phyloP scores from a whole-genome alignment of 1,284 basidiomycete species.

The Cystobasidiaceae sp. region DNA sequence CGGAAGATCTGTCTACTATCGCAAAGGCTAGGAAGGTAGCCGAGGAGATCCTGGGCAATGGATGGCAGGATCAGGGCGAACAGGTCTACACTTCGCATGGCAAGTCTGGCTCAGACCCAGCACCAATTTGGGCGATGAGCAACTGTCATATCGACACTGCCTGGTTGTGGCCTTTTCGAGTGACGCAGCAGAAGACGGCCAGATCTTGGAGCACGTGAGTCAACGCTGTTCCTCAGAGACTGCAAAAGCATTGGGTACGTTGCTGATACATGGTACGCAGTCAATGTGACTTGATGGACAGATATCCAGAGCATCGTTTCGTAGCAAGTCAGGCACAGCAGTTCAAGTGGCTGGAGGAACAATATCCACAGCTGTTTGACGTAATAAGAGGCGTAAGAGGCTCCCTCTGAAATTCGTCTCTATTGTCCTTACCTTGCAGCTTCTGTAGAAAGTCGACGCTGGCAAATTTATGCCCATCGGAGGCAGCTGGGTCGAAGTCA shows the following conservation, averaged over 20 bases:
- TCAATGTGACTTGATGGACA: slow-evolving; percentile 87
- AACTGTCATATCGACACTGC: slow-evolving; percentile 67
- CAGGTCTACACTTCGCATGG: slow-evolving; percentile 66
- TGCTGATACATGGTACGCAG: slow-evolving; percentile 33
- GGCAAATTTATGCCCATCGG: slow-evolving; percentile 81
- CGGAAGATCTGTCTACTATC: slow-evolving; percentile 49
- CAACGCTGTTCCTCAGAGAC: too few species aligned
- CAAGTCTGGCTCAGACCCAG: slow-evolving; percentile 50
- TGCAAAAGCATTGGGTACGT: not conserved
- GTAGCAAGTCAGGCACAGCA: slow-evolving; percentile 88
- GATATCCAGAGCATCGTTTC: slow-evolving; percentile 95
- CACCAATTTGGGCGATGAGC: slow-evolving; percentile 60
- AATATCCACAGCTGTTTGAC: slow-evolving; percentile 82
- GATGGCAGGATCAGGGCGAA: slow-evolving; percentile 69
- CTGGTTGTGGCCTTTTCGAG: slow-evolving; percentile 85
- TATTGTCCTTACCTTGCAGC: not conserved
- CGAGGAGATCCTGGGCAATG: slow-evolving; percentile 73
- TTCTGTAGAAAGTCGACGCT: slow-evolving; percentile 57
- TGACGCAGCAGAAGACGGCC: slow-evolving; percentile 96
- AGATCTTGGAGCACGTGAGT: slow-evolving; percentile 47
- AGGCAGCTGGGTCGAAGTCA: slow-evolving; percentile 49
- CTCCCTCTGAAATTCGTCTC: not conserved
- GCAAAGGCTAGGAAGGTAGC: slow-evolving; percentile 64
- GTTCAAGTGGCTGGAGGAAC: slow-evolving; percentile 81
- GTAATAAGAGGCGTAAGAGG: slow-evolving; percentile 57